Evolutionary conservation across 257 asterid genomes (phyloP).

Genomic region (Solanum chilense): DNA sequence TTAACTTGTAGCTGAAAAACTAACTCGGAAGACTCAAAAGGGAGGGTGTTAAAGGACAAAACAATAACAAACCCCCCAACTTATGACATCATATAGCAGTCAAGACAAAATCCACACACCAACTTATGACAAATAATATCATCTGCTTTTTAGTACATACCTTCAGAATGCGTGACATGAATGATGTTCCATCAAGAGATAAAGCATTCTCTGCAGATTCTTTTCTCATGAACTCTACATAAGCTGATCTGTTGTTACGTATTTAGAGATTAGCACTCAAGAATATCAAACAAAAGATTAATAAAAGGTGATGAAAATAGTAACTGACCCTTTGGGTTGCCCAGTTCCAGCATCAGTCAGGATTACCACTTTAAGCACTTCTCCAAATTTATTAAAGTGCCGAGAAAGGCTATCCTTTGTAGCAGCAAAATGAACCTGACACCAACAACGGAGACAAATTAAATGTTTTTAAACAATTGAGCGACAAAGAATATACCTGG

Average conservation of each 20-base stretch:
- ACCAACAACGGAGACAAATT: not conserved
- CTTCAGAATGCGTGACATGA: slow-evolving; percentile 91
- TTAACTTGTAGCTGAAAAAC: not conserved
- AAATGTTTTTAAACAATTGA: slow-evolving; percentile 2
- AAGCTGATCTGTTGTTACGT: slow-evolving; percentile 67
- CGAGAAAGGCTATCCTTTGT: slow-evolving; percentile 84
- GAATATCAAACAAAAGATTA: not conserved
- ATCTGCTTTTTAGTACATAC: slow-evolving; percentile 26
- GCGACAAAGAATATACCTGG: not conserved
- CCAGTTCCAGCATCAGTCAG: slow-evolving; percentile 81
- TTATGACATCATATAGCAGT: not conserved
- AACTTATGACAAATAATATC: not conserved
- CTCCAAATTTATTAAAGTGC: slow-evolving; percentile 88
- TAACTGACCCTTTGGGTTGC: slow-evolving; percentile 82
- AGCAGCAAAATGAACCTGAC: slow-evolving; percentile 98
- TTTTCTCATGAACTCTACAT: slow-evolving; percentile 70
- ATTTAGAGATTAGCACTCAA: not conserved
- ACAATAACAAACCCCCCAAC: not conserved
- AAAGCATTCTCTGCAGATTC: slow-evolving; percentile 89
- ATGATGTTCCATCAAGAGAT: slow-evolving; percentile 87
- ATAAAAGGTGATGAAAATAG: slow-evolving; percentile 11
- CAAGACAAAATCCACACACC: not conserved
- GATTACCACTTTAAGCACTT: slow-evolving; percentile 64
- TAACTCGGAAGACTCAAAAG: not conserved
- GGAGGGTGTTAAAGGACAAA: not conserved